These are phyloP conservation scores for Knufia petricola DNA, from an alignment of 2,329 filamentous ascomycete species.

Conservation along the genomic window DNA sequence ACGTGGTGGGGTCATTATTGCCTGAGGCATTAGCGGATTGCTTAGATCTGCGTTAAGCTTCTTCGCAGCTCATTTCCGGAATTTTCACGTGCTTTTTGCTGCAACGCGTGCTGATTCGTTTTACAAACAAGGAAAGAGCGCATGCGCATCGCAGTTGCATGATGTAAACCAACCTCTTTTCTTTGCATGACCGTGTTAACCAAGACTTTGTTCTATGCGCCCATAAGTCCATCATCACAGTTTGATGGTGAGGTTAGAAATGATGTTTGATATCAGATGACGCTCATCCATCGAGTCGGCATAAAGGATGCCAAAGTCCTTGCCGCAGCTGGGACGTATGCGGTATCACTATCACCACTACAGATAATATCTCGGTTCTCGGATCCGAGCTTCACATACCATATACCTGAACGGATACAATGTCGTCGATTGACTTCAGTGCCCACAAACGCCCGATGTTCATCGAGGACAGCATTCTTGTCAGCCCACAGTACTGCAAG, in stretches of 20 bases:
- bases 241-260: background rate
- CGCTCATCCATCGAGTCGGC: background rate
- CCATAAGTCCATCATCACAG: too few relatives aligned
- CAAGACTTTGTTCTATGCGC: too few relatives aligned
- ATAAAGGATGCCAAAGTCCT: slow-evolving; percentile 6
- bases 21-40: too few relatives aligned
- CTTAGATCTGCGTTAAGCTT: background rate
- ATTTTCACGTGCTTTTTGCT: background rate
- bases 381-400: slow-evolving; percentile 18
- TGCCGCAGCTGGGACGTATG: background rate
- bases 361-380: slow-evolving; percentile 5
- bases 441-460: background rate
- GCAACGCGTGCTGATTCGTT: too few relatives aligned
- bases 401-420: slow-evolving; percentile 21
- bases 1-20: too few relatives aligned
- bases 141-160: background rate
- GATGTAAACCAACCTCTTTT: background rate
- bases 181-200: too few relatives aligned
- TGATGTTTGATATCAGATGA: slow-evolving; percentile 4
- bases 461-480: background rate
- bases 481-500: background rate
- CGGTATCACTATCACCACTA: background rate
- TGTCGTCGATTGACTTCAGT: background rate
- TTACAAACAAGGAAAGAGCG: background rate
- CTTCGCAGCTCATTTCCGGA: background rate